phyloP scores from a whole-genome alignment of 371 early-diverging fungal species.

The Parasitella parasitica region DNA sequence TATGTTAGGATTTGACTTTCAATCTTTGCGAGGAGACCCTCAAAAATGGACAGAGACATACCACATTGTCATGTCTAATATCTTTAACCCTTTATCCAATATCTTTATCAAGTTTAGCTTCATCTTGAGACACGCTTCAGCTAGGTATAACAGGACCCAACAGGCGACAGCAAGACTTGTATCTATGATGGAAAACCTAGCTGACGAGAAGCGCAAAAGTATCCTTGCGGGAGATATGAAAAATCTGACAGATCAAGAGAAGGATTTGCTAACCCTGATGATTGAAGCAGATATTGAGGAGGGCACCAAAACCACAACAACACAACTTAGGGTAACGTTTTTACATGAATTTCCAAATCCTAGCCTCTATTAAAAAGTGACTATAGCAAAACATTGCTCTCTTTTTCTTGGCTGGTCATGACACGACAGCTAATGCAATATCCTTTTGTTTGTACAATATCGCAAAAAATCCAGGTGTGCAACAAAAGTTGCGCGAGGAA shows the following conservation, averaged over 20 bases:
- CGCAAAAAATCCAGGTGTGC: slow-evolving; percentile 37
- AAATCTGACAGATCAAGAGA: background rate
- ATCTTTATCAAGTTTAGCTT: slow-evolving; percentile 7
- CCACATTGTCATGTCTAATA: slow-evolving; percentile 4
- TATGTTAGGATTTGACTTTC: slow-evolving; percentile 31
- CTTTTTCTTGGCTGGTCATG: slow-evolving; percentile 51
- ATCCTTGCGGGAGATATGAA: slow-evolving; percentile 1
- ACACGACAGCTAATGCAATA: slow-evolving; percentile 49
- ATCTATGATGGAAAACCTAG: slow-evolving; percentile 6
- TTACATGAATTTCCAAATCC: background rate
- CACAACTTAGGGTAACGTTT: slow-evolving; percentile 14
- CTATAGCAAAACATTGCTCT: slow-evolving; percentile 27
- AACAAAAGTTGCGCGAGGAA: slow-evolving; percentile 51
- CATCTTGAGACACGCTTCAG: background rate
- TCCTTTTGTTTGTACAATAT: slow-evolving; percentile 17
- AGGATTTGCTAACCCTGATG: slow-evolving; percentile 39
- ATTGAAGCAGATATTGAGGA: slow-evolving; percentile 33
- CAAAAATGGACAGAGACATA: slow-evolving; percentile 33
- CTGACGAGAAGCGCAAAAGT: slow-evolving; percentile 4
- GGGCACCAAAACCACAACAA: slow-evolving; percentile 11
- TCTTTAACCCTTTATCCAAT: slow-evolving; percentile 11
- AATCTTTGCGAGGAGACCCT: slow-evolving; percentile 23
- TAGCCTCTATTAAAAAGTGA: slow-evolving; percentile 11
- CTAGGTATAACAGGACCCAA: slow-evolving; percentile 4
- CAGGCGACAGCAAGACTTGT: background rate